Evolutionary conservation across 1,284 basidiomycete species (phyloP).

Genomic region (Marasmius oreades): DNA sequence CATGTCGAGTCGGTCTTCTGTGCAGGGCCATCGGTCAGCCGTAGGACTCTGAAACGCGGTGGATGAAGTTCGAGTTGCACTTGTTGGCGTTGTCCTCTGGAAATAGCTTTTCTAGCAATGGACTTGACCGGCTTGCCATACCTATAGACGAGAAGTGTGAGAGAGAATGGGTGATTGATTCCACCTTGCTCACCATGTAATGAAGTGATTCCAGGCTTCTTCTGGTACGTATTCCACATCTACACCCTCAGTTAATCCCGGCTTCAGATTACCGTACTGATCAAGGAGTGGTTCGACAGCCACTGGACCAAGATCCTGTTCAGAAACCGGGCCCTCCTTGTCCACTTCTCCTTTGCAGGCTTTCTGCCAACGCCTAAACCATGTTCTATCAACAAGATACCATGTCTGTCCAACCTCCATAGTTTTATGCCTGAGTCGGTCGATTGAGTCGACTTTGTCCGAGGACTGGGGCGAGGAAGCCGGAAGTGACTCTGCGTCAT

Average conservation of each 20-base stretch:
- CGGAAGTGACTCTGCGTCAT: slow-evolving; percentile 28
- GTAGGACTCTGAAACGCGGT: slow-evolving; percentile 61
- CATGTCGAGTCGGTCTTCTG: slow-evolving; percentile 20
- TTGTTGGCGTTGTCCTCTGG: slow-evolving; percentile 49
- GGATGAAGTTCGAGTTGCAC: slow-evolving; percentile 78
- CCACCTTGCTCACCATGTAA: slow-evolving; percentile 52
- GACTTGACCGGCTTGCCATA: slow-evolving; percentile 60
- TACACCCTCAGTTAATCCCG: slow-evolving; percentile 56
- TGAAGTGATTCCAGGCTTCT: slow-evolving; percentile 69
- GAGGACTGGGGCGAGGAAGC: slow-evolving; percentile 19
- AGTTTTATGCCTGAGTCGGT: slow-evolving; percentile 38
- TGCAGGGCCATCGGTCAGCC: slow-evolving; percentile 31
- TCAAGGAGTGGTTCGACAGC: slow-evolving; percentile 69
- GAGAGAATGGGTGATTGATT: slow-evolving; percentile 6
- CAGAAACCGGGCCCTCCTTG: slow-evolving; percentile 60
- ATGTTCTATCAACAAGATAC: slow-evolving; percentile 69
- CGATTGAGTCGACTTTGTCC: slow-evolving; percentile 49
- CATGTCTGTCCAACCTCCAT: slow-evolving; percentile 71
- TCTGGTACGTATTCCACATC: slow-evolving; percentile 80
- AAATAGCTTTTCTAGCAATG: slow-evolving; percentile 67
- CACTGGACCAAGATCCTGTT: slow-evolving; percentile 68
- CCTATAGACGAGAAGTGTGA: slow-evolving; percentile 36
- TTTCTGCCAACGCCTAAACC: slow-evolving; percentile 74
- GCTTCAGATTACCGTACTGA: slow-evolving; percentile 45
- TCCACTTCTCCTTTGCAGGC: slow-evolving; percentile 64